These are phyloP conservation scores for Penicillium sp. DNA, from an alignment of 2,329 filamentous ascomycete genomes.

Conservation along the genomic window DNA sequence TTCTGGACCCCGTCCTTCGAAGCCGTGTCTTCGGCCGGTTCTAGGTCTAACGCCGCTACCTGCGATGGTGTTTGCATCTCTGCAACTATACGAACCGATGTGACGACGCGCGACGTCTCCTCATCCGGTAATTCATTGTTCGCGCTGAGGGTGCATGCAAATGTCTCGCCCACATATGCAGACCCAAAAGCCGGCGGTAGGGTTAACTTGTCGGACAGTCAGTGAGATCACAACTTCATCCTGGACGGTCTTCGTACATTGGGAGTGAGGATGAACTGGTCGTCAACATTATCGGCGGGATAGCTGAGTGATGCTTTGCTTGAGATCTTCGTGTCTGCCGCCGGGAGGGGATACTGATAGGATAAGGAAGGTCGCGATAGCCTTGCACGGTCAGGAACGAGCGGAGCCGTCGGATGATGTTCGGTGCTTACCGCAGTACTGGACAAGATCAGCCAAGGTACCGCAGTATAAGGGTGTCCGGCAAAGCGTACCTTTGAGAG, in stretches of 20 bases:
- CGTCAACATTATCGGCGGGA: conserved; percentile 43
- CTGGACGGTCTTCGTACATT: conserved; percentile 40
- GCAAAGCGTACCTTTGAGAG: conserved; percentile 65
- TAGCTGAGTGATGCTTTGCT: conserved; percentile 67
- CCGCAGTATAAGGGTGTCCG: no score
- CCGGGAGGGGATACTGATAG: conserved; percentile 39
- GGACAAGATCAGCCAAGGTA: conserved; percentile 23
- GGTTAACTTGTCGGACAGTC: conserved; percentile 46
- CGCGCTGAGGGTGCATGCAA: conserved; percentile 89
- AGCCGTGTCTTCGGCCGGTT: conserved; percentile 43
- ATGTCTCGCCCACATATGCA: conserved; percentile 90
- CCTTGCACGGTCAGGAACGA: no score
- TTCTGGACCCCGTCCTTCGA: conserved; percentile 26
- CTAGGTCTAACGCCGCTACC: conserved; percentile 56
- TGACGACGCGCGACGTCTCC: conserved; percentile 53
- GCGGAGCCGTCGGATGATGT: no score
- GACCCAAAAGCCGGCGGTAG: conserved; percentile 86
- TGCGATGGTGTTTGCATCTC: conserved; percentile 91
- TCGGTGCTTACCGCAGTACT: no score
- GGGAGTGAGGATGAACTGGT: conserved; percentile 50
- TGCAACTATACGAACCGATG: conserved; percentile 71
- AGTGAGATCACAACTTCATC: no score
- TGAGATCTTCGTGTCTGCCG: conserved; percentile 43
- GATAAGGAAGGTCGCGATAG: conserved; percentile 60
- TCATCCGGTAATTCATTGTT: conserved; percentile 64